phyloP scores from a whole-genome alignment of 257 asterid genomes.

The Gentiana straminea region DNA sequence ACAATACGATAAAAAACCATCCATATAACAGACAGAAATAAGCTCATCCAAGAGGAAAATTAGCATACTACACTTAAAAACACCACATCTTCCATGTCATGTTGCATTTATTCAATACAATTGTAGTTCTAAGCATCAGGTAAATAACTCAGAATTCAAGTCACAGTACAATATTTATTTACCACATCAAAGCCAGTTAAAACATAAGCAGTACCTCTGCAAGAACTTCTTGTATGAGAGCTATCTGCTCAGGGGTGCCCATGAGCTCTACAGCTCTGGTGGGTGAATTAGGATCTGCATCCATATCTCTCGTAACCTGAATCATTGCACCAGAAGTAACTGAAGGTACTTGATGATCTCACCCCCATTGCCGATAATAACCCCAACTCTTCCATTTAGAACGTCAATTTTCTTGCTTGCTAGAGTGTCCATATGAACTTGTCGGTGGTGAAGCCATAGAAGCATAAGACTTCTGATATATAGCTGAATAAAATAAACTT shows the following conservation, averaged over 20 bases:
- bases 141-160: too few species aligned
- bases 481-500: too few species aligned
- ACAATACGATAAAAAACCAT: not conserved
- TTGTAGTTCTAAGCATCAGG: too few species aligned
- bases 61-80: too few species aligned
- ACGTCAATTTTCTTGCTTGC: slow-evolving; percentile 63
- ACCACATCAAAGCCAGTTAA: too few species aligned
- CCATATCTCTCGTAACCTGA: slow-evolving; percentile 87
- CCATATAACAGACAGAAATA: too few species aligned
- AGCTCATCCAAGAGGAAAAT: too few species aligned
- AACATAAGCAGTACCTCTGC: slow-evolving; percentile 7
- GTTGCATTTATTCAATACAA: too few species aligned
- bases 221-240: slow-evolving; percentile 57
- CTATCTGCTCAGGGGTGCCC: slow-evolving; percentile 69
- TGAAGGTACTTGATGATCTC: slow-evolving; percentile 88
- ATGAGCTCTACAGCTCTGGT: slow-evolving; percentile 65
- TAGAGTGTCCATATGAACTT: slow-evolving; percentile 49
- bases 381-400: slow-evolving; percentile 54
- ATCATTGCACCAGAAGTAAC: slow-evolving; percentile 83
- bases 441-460: slow-evolving; percentile 19
- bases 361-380: slow-evolving; percentile 84
- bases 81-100: too few species aligned
- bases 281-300: slow-evolving; percentile 62
- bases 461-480: too few species aligned
- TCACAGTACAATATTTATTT: too few species aligned